Evolutionary conservation across 1,284 basidiomycete genomes (phyloP).

Genomic region (Pyrrhoderma noxium): DNA sequence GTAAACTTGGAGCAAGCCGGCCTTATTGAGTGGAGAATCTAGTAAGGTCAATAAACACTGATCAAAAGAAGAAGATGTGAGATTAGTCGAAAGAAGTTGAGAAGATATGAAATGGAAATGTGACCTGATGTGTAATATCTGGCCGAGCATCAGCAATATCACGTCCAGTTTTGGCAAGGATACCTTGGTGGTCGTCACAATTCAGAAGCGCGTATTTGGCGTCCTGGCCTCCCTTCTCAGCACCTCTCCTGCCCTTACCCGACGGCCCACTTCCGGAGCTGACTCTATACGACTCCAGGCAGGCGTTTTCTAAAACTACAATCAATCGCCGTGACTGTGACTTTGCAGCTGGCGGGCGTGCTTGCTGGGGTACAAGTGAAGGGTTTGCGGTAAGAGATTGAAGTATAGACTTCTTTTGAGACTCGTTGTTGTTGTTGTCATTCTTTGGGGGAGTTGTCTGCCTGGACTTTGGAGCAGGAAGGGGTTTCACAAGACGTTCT

Average conservation of each 20-base stretch:
- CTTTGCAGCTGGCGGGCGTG: conserved; percentile 62
- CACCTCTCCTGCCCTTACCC: conserved; percentile 39
- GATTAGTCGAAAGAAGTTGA: conserved; percentile 1
- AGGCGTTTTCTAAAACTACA: conserved; percentile 90
- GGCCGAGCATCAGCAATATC: conserved; percentile 98
- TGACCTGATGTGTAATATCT: conserved; percentile 97
- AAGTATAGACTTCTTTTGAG: background rate
- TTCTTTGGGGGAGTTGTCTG: background rate
- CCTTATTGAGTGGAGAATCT: conserved; percentile 98
- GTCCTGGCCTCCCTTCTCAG: conserved; percentile 58
- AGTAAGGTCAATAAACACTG: conserved; percentile 94
- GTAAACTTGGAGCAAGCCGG: conserved; percentile 94
- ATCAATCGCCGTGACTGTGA: conserved; percentile 48
- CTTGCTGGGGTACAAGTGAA: conserved; percentile 72
- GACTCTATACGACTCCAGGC: conserved; percentile 91
- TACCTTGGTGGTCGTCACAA: conserved; percentile 99
- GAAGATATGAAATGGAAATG: conserved; percentile 20
- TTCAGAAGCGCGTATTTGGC: conserved; percentile 97
- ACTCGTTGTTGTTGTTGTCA: background rate
- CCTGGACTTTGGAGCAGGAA: conserved; percentile 9
- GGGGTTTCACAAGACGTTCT: conserved; percentile 11
- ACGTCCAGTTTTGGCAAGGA: conserved; percentile 93
- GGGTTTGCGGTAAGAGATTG: conserved; percentile 46
- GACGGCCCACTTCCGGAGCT: conserved; percentile 39
- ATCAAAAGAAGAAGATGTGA: background rate